Evolutionary conservation across 2,329 filamentous ascomycete genomes (phyloP), one percentile per base, ranked within the genome.

Genomic region (Gyromitra esculenta): DNA sequence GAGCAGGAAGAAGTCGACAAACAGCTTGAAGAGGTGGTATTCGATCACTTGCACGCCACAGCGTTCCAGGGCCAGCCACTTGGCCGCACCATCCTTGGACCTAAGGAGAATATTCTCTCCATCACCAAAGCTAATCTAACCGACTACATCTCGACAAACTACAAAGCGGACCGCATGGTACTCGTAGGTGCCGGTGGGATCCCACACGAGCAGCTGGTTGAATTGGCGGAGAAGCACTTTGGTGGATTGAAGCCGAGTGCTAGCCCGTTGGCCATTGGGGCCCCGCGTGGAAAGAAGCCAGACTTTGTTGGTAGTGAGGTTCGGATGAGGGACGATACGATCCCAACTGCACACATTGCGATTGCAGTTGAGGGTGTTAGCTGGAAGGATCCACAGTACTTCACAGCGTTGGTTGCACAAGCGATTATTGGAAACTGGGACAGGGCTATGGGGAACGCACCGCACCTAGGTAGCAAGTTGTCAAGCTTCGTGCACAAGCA

Each of bases 1-100:
- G 96, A 99, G 87, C 96, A 97, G 82, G 96, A 99, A 87, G 96
- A 99, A 88, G 96, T 99, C 81, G 96, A 99, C 89, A 99, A 99
- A 90, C 95, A 98, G 88, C 88, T 98, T 76, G 96, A 99, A 88
- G 96, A 99, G 87, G 96, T 99, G 81, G 96, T 99, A 77, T 99
- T 99, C 83, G 96, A 99, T 87, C 96, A 99, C 86, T 89, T 99
- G 76, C 96, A 99, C 86, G 95, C 96, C 83, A 99, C 96, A 81
- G 96, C 96, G 82, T 99, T 93, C 90, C 94, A 97, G 88, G 89
- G 91, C 84, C 96, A 99, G 88, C 92, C 96, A 79, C 90, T 99
- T 77, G 96, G 96, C 85, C 94, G 96, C 84, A 99, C 96, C 82
- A 99, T 99, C 85, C 90, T 99, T 80, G 96, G 96, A 81, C 96